Evolutionary conservation across 2,329 filamentous ascomycete genomes (phyloP).

Genomic region (Aureobasidium lini): DNA sequence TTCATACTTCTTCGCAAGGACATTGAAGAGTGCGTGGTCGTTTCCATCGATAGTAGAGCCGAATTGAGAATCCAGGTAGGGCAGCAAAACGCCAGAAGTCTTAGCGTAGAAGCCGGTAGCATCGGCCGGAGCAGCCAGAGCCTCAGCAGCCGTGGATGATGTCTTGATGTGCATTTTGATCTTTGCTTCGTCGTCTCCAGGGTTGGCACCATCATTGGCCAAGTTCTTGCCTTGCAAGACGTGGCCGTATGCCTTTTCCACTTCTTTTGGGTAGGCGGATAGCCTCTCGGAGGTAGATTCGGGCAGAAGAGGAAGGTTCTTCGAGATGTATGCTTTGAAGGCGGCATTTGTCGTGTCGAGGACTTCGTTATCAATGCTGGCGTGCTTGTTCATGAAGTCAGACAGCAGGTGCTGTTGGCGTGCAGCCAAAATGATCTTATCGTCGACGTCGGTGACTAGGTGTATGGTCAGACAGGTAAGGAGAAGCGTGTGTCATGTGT

Average conservation of each 20-base stretch:
- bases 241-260: constrained; percentile 45
- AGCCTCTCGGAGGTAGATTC: constrained; percentile 36
- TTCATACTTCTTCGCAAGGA: constrained; percentile 79
- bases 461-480: too few relatives aligned
- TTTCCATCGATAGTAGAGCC: constrained; percentile 50
- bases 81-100: constrained; percentile 63
- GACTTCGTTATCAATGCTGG: constrained; percentile 37
- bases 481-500: too few relatives aligned
- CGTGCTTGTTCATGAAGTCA: constrained; percentile 54
- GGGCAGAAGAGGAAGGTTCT: constrained; percentile 54
- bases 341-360: constrained; percentile 43
- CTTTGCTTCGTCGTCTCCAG: constrained; percentile 76
- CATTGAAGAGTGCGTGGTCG: constrained; percentile 73
- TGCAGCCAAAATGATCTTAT: constrained; percentile 55
- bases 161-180: constrained; percentile 80
- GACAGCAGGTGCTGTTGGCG: constrained; percentile 71
- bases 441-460: constrained; percentile 35
- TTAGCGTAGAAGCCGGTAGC: constrained; percentile 45
- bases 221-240: constrained; percentile 49
- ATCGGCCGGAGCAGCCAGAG: constrained; percentile 31
- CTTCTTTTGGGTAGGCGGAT: constrained; percentile 38
- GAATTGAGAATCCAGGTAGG: constrained; percentile 65
- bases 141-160: constrained; percentile 45
- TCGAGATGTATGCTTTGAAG: constrained; percentile 53
- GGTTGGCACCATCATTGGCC: constrained; percentile 43